Percentiles rank a stretch among this genome's conserved stretches.
Evolutionary conservation across 2,329 filamentous ascomycete species (phyloP).

Genomic region (Geosmithia morbida): DNA sequence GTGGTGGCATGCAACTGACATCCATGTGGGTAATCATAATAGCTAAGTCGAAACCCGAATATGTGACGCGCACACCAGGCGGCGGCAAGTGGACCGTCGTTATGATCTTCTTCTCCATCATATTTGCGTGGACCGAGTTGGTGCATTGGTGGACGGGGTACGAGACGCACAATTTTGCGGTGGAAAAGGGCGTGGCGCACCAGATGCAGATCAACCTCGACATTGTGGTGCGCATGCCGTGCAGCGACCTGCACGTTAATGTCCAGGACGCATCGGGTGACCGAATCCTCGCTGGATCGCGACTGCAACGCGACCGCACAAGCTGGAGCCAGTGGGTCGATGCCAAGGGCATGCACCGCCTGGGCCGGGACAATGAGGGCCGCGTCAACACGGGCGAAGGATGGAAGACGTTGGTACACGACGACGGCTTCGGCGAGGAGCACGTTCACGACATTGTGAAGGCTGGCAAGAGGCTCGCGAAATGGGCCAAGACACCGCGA

Average conservation of each 20-base stretch:
- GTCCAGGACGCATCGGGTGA: slow-evolving; percentile 93
- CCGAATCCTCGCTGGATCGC: slow-evolving; percentile 67
- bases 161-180: slow-evolving; percentile 80
- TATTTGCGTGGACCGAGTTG: slow-evolving; percentile 69
- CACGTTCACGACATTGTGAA: slow-evolving; percentile 87
- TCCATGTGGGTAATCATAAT: slow-evolving; percentile 3
- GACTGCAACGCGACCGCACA: slow-evolving; percentile 63
- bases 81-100: slow-evolving; percentile 90
- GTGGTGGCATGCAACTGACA: slow-evolving; percentile 5
- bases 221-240: slow-evolving; percentile 80
- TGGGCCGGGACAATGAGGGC: slow-evolving; percentile 41
- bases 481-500: slow-evolving; percentile 62
- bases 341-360: slow-evolving; percentile 47
- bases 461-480: slow-evolving; percentile 46
- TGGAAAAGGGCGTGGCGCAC: slow-evolving; percentile 82
- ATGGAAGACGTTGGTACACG: slow-evolving; percentile 28
- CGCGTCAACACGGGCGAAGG: slow-evolving; percentile 41
- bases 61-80: slow-evolving; percentile 68
- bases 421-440: slow-evolving; percentile 59
- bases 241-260: slow-evolving; percentile 82
- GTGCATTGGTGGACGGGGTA: slow-evolving; percentile 69
- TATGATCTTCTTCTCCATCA: slow-evolving; percentile 58
- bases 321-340: slow-evolving; percentile 73
- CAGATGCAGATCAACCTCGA: slow-evolving; percentile 91
- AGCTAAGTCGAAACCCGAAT: slow-evolving; percentile 95